Conservation (phyloP, 2,329 filamentous ascomycete genomes). For the Pseudogymnoascus sp. region DNA sequence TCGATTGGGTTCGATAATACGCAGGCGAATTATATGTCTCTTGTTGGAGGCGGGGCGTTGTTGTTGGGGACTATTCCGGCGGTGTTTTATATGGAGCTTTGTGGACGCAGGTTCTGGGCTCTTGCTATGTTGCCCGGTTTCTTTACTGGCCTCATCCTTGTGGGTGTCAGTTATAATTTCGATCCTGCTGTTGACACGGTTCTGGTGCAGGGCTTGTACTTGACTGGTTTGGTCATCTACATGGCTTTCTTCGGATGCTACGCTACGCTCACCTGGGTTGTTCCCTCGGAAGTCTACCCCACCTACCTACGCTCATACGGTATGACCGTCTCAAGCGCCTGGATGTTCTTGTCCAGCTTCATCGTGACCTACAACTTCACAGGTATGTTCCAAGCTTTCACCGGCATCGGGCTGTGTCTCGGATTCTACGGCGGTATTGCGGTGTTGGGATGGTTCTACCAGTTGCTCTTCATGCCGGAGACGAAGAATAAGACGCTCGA, state of each 20-base stretch:
- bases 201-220: slow-evolving; percentile 53
- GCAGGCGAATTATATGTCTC: slow-evolving; percentile 62
- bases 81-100: slow-evolving; percentile 62
- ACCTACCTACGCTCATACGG: slow-evolving; percentile 65
- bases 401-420: slow-evolving; percentile 52
- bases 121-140: slow-evolving; percentile 63
- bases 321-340: slow-evolving; percentile 61
- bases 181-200: neutral
- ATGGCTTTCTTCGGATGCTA: slow-evolving; percentile 61
- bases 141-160: slow-evolving; percentile 58
- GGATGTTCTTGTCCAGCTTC: slow-evolving; percentile 63
- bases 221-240: slow-evolving; percentile 59
- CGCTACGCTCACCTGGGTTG: slow-evolving; percentile 55
- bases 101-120: slow-evolving; percentile 66
- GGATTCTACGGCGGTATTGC: slow-evolving; percentile 71
- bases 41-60: slow-evolving; percentile 60
- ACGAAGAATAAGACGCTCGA: slow-evolving; percentile 59
- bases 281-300: slow-evolving; percentile 62
- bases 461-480: slow-evolving; percentile 68
- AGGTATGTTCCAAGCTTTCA: slow-evolving; percentile 60
- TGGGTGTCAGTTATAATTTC: slow-evolving; percentile 50
- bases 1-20: slow-evolving; percentile 57
- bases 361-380: slow-evolving; percentile 70
- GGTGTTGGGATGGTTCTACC: slow-evolving; percentile 60
- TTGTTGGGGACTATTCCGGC: slow-evolving; percentile 60